These are phyloP conservation scores for Samsoniella hepiali DNA, from an alignment of 2,329 filamentous ascomycete genomes.

Conservation along the genomic window DNA sequence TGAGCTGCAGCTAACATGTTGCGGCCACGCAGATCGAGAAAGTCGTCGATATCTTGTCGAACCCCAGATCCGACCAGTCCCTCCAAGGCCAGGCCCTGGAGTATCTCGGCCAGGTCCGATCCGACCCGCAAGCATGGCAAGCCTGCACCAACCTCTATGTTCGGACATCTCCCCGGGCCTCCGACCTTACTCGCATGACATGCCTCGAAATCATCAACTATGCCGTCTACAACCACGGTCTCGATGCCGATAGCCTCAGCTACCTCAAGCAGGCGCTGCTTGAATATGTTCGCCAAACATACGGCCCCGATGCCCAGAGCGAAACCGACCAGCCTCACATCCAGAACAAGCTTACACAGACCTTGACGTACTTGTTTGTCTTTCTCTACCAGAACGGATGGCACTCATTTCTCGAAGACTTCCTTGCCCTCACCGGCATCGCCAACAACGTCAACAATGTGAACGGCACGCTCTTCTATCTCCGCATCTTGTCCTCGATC, in stretches of 20 bases:
- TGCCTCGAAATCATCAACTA: slow-evolving; percentile 93
- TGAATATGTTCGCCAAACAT: slow-evolving; percentile 74
- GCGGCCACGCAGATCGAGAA: slow-evolving; percentile 70
- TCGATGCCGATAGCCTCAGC: slow-evolving; percentile 68
- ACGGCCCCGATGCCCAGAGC: slow-evolving; percentile 57
- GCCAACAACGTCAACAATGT: slow-evolving; percentile 66
- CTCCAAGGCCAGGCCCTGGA: slow-evolving; percentile 81
- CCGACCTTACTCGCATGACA: slow-evolving; percentile 83
- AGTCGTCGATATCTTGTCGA: slow-evolving; percentile 91
- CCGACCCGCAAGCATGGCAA: slow-evolving; percentile 85
- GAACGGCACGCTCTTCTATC: slow-evolving; percentile 76
- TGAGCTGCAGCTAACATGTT: slow-evolving; percentile 21
- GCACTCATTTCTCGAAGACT: slow-evolving; percentile 88
- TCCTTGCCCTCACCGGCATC: slow-evolving; percentile 69
- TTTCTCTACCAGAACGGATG: slow-evolving; percentile 81
- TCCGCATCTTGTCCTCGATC: slow-evolving; percentile 82
- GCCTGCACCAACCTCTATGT: slow-evolving; percentile 84
- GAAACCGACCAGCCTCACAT: slow-evolving; percentile 70
- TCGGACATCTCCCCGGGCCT: slow-evolving; percentile 62
- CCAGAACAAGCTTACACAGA: slow-evolving; percentile 97
- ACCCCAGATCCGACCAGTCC: slow-evolving; percentile 69
- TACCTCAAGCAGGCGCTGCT: slow-evolving; percentile 80
- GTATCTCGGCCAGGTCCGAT: slow-evolving; percentile 73
- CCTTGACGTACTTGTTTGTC: slow-evolving; percentile 89
- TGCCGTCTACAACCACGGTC: slow-evolving; percentile 74